Base-by-base conservation (phyloP, 257 asterid genomes). In the Plantago elongata region DNA sequence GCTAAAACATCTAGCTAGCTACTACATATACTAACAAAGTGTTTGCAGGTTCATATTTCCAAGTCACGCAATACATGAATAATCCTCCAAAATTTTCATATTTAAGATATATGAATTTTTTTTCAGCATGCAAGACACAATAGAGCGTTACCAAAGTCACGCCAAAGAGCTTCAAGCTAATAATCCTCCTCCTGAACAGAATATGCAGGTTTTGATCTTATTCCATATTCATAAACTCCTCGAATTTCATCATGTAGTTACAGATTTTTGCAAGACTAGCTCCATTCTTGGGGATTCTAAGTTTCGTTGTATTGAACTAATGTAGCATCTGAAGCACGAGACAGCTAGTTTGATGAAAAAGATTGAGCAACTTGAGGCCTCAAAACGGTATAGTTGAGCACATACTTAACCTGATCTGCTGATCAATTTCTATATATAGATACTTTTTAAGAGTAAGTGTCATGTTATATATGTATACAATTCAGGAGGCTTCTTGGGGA, bases 401-500 rank as follows among this genome's bases (percentile, higher is more conserved):
- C 6, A 45, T 9, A n/a, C 12, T 3, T 8, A 16, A 15, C 27
- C 27, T 22, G 27, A 22, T n/a, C n/a, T n/a, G n/a, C n/a, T n/a
- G n/a, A n/a, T n/a, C n/a, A n/a, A n/a, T n/a, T n/a, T n/a, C n/a
- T n/a, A n/a, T n/a, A n/a, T n/a, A 22, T 22, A 22, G 2, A 22
- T 22, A 22, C 27, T 22, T 22, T 22, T 22, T 22, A 22, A 22
- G 27, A 22, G 27, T 22, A 22, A 22, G 27, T 22, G 27, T 22
- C 27, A 22, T 14, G 5, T 7, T 34, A 29, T 37, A 16, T 27
- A 44, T 38, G 3, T 45, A 12, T 12, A 4, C 9, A 13, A 11
- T 46, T 3, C 66, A 93, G 99, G 76, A 93, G 75, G 78, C 77
- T 89, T 56, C 78, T 89, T 54, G 99, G 99, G 5, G 99, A 93